Evolutionary conservation across 768 basidiomycete genomes (phyloP), one percentile per base, ranked within the genome.

Genomic region (Amyloporia xantha): DNA sequence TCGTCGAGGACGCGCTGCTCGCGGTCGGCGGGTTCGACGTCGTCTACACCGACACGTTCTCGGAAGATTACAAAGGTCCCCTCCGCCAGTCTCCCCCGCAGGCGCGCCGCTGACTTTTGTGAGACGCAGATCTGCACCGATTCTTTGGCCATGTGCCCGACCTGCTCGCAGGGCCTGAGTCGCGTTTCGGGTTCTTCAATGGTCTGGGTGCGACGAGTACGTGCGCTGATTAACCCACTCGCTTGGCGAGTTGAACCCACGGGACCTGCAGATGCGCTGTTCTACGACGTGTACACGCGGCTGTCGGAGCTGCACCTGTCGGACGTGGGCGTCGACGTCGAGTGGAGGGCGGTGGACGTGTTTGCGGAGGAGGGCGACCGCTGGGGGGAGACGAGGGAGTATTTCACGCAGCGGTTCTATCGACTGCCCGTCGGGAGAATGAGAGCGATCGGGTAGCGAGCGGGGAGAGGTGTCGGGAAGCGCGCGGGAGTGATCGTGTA

Each of bases 131-230:
- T 53, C 75, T 98, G 33, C 79, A 78, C 56, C 69, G 71, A 25
- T 95, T 98, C 68, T 97, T 99, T 65, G 79, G 82, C 47, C 70
- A 76, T 39, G 65, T 96, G 2, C 91, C 90, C 2, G 74, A 86
- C 57, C 72, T 99, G 4, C 71, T 97, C 13, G 73, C 75, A 19
- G 81, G 82, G 12, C 76, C 81, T n/a, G 72, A 81, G 12, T 84
- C 86, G n/a, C 73, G 81, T 13, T 89, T 94, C 62, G 86, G 91
- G 52, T 99, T 98, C 68, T 99, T 98, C 76, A 91, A 99, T 60
- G 96, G 96, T 11, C 77, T 99, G 7, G 96, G 91, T 13, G 95
- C 94, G 25, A 97, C 92, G 6, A 92, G 91, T 87, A 61, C 63
- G 84, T 52, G n/a, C n/a, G n/a, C n/a, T n/a, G n/a, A n/a, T n/a